Percentiles rank a stretch among this genome's conserved stretches.
Conservation (phyloP, 129 eudicot genomes). For the carrot (Daucus carota) region DNA sequence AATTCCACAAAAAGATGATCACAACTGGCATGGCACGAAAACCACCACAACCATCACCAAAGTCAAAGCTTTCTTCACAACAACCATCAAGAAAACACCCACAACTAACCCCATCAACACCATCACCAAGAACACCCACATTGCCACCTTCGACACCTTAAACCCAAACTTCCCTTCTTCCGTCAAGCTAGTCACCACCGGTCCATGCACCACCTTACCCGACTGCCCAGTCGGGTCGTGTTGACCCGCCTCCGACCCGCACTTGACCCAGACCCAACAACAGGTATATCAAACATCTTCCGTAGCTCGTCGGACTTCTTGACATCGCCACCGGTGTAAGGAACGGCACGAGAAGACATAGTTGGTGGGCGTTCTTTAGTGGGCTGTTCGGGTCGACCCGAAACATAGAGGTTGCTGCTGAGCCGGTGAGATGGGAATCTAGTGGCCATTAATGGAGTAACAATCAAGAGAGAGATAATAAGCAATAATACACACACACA, state of each 20-base stretch:
- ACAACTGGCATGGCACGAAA: slow-evolving; percentile 25
- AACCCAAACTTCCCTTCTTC: slow-evolving; percentile 66
- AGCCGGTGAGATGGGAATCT: slow-evolving; percentile 94
- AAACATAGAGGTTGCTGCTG: slow-evolving; percentile 75
- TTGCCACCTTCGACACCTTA: slow-evolving; percentile 57
- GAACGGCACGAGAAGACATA: slow-evolving; percentile 59
- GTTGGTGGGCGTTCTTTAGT: slow-evolving; percentile 51
- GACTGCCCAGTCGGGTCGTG: slow-evolving; percentile 25
- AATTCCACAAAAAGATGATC: slow-evolving; percentile 45
- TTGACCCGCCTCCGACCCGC: slow-evolving; percentile 54
- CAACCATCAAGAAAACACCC: slow-evolving; percentile 65
- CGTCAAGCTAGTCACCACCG: slow-evolving; percentile 58
- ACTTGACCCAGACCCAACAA: slow-evolving; percentile 23
- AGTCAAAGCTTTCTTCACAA: slow-evolving; percentile 60
- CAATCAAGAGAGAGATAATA: slow-evolving; percentile 5
- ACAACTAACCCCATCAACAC: slow-evolving; percentile 71
- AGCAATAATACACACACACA: too few relatives aligned
- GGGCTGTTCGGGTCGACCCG: slow-evolving; percentile 83
- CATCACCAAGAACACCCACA: slow-evolving; percentile 72
- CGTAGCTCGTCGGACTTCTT: slow-evolving; percentile 92
- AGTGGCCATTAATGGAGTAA: slow-evolving; percentile 33
- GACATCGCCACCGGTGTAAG: slow-evolving; percentile 96
- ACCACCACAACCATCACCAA: slow-evolving; percentile 48
- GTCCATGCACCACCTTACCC: slow-evolving; percentile 53
- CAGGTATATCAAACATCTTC: slow-evolving; percentile 68